phyloP scores from a whole-genome alignment of 257 asterid species.

The Rehmannia glutinosa region DNA sequence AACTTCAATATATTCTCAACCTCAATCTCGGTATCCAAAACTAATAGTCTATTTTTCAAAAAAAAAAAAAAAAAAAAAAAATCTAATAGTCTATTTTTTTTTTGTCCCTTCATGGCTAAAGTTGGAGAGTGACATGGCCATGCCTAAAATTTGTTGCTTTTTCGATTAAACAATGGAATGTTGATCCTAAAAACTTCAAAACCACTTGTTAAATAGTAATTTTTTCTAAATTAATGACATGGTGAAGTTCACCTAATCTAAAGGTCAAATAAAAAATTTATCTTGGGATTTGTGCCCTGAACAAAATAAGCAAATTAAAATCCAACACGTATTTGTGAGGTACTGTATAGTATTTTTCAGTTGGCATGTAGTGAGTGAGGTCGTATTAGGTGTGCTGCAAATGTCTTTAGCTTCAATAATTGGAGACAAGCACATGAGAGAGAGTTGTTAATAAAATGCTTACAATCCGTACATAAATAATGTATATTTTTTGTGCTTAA shows the following conservation, averaged over 20 bases:
- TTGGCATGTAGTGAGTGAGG: conserved; percentile 31
- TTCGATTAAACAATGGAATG: neutral
- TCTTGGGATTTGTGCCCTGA: conserved; percentile 21
- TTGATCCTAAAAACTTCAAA: conserved; percentile 2
- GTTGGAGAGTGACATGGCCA: conserved; percentile 2
- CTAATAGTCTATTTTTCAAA: no score
- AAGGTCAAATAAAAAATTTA: neutral
- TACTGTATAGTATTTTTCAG: neutral
- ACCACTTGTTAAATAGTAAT: neutral
- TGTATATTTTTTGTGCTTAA: neutral
- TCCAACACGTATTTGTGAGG: conserved; percentile 22
- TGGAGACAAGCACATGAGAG: conserved; percentile 34
- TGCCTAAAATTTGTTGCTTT: neutral
- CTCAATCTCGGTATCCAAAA: no score
- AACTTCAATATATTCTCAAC: no score
- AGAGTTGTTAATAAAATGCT: conserved; percentile 6
- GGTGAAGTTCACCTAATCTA: conserved; percentile 24
- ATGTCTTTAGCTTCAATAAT: conserved; percentile 30
- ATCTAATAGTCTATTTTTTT: no score
- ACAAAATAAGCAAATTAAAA: conserved; percentile 7
- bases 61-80: no score
- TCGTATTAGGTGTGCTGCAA: no score
- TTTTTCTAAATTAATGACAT: neutral
- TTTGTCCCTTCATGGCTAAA: neutral
- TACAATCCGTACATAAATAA: conserved; percentile 2